Conservation (phyloP, 495 filamentous ascomycete genomes). For the Pyrenula massariospora region DNA sequence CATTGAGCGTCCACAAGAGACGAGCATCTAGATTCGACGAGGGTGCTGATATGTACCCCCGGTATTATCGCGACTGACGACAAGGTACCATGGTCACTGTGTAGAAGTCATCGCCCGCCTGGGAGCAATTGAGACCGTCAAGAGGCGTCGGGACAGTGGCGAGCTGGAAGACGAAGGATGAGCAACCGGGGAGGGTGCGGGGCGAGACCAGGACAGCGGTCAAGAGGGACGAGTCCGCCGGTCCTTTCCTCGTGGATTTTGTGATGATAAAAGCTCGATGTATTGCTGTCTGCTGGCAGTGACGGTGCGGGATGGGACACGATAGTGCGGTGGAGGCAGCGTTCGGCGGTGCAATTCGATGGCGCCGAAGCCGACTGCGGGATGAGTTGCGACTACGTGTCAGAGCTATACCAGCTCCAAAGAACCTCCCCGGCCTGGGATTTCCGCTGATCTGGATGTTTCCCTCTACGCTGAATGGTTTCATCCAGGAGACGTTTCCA, state of each 20-base stretch:
- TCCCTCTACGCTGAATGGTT: background rate
- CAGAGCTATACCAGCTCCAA: too few relatives aligned
- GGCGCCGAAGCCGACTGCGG: background rate
- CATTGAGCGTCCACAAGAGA: background rate
- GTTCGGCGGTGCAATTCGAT: too few relatives aligned
- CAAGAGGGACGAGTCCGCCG: background rate
- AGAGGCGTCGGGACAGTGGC: background rate
- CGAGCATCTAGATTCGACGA: background rate
- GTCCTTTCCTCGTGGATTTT: background rate
- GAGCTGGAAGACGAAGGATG: background rate
- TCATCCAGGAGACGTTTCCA: background rate
- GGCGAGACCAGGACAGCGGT: background rate
- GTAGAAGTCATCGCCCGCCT: background rate
- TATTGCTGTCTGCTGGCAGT: background rate
- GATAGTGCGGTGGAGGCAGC: too few relatives aligned
- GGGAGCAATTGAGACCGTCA: background rate
- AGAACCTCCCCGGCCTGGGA: too few relatives aligned
- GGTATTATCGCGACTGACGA: background rate
- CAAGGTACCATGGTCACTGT: background rate
- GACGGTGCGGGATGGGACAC: background rate
- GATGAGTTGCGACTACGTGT: background rate
- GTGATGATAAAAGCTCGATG: background rate
- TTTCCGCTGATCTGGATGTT: too few relatives aligned
- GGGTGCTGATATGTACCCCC: background rate
- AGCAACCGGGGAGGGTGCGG: background rate